Conservation (phyloP, 1,139 yeast genomes). For the Zygotorulaspora mrakii region DNA sequence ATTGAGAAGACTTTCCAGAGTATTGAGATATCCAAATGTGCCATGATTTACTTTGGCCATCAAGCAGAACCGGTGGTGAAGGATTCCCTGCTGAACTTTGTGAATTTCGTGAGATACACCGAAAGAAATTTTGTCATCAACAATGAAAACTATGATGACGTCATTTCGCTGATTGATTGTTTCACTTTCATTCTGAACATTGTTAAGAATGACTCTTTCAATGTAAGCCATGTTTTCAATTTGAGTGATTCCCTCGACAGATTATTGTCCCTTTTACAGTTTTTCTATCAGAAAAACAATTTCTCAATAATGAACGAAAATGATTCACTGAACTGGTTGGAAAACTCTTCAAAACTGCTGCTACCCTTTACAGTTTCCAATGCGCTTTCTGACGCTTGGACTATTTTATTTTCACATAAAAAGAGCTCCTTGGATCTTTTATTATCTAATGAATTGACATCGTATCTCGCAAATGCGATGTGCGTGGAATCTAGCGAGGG, state of each 20-base stretch:
- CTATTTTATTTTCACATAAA: slow-evolving; percentile 22
- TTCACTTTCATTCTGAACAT: slow-evolving; percentile 20
- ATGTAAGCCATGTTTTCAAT: slow-evolving; percentile 22
- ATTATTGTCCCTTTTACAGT: slow-evolving; percentile 16
- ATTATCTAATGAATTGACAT: slow-evolving; percentile 33
- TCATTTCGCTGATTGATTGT: slow-evolving; percentile 29
- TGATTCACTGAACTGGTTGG: slow-evolving; percentile 26
- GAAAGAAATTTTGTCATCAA: slow-evolving; percentile 25
- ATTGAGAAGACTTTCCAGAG: slow-evolving; percentile 36
- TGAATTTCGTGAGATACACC: slow-evolving; percentile 29
- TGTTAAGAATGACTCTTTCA: slow-evolving; percentile 9
- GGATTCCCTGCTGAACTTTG: slow-evolving; percentile 32
- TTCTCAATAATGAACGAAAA: slow-evolving; percentile 21
- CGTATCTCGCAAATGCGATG: slow-evolving; percentile 32
- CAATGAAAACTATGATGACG: slow-evolving; percentile 22
- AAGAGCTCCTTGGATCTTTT: slow-evolving; percentile 19
- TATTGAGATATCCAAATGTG: slow-evolving; percentile 17
- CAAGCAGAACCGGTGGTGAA: slow-evolving; percentile 12
- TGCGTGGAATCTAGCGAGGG: slow-evolving; percentile 15
- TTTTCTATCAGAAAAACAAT: slow-evolving; percentile 21
- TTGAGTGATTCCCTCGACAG: slow-evolving; percentile 12
- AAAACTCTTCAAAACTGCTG: slow-evolving; percentile 19
- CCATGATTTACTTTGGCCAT: slow-evolving; percentile 19
- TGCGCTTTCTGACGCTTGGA: slow-evolving; percentile 28
- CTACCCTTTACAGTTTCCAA: slow-evolving; percentile 24